A percentile compares a stretch with the other conserved stretches of the same genome.
These are phyloP conservation scores for Gossypium sturtianum DNA, from an alignment of 345 rosid genomes.

Conservation along the genomic window DNA sequence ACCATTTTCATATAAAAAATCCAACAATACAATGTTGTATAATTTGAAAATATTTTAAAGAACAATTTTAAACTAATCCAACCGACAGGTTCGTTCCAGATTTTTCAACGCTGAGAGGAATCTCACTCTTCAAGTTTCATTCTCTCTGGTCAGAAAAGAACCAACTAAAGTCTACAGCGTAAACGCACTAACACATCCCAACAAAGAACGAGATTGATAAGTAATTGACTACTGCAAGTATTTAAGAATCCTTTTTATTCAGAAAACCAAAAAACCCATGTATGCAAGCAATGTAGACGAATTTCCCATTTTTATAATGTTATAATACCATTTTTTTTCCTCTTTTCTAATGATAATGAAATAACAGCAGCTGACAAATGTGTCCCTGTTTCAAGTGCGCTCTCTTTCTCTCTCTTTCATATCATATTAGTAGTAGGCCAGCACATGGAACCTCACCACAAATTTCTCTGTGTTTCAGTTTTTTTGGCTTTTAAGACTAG, in stretches of 20 bases:
- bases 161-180: constrained; percentile 2
- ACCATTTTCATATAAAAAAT: too few species aligned
- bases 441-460: constrained; percentile 18
- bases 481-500: constrained; percentile 19
- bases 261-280: not conserved
- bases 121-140: not conserved
- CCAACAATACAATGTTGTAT: too few species aligned
- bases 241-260: not conserved
- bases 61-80: not conserved
- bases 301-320: not conserved
- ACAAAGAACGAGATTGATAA: constrained; percentile 4
- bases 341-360: not conserved
- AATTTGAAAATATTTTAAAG: too few species aligned
- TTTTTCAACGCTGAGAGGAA: not conserved
- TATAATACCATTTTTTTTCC: too few species aligned
- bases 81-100: not conserved
- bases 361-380: constrained; percentile 10
- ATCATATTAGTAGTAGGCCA: constrained; percentile 19
- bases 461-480: constrained; percentile 8
- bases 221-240: not conserved
- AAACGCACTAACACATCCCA: not conserved
- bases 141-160: constrained; percentile 12
- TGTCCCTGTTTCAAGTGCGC: constrained; percentile 13
- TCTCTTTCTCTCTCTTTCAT: not conserved
- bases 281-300: not conserved